A percentile compares a stretch with the other conserved stretches of the same genome.
These are phyloP conservation scores for Logfia minima DNA, from an alignment of 129 eudicot genomes.

Conservation along the genomic window DNA sequence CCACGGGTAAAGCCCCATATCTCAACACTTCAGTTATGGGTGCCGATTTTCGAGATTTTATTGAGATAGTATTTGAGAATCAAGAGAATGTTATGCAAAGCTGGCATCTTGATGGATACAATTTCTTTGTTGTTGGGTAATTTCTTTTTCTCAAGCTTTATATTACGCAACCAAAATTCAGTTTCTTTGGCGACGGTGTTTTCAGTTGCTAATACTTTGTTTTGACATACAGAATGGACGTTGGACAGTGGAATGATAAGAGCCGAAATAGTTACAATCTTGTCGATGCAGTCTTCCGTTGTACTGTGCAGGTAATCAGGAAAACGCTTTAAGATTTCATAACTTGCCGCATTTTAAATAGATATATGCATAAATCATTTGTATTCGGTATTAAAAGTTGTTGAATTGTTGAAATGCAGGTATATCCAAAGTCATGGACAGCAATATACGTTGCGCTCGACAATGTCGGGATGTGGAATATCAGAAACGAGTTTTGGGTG, in stretches of 20 bases:
- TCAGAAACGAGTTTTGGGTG: conserved; percentile 76
- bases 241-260: neutral
- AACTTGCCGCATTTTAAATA: neutral
- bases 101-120: conserved; percentile 90
- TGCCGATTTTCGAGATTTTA: conserved; percentile 57
- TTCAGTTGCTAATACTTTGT: conserved; percentile 7
- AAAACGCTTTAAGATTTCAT: neutral
- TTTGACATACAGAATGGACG: conserved; percentile 25
- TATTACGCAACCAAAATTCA: neutral
- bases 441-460: conserved; percentile 68
- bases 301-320: conserved; percentile 7
- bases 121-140: conserved; percentile 93
- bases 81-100: conserved; percentile 58
- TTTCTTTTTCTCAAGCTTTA: neutral
- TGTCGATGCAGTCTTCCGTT: conserved; percentile 20
- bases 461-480: conserved; percentile 94
- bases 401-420: conserved; percentile 38
- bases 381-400: neutral
- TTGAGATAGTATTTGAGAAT: conserved; percentile 81
- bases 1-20: conserved; percentile 33
- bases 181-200: neutral
- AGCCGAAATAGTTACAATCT: conserved; percentile 17
- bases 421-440: conserved; percentile 86
- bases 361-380: neutral
- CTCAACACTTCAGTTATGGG: conserved; percentile 81